Evolutionary conservation across 2,329 filamentous ascomycete genomes (phyloP), one percentile per base, ranked within the genome.

Genomic region (Dendrostoma leiphaemia): DNA sequence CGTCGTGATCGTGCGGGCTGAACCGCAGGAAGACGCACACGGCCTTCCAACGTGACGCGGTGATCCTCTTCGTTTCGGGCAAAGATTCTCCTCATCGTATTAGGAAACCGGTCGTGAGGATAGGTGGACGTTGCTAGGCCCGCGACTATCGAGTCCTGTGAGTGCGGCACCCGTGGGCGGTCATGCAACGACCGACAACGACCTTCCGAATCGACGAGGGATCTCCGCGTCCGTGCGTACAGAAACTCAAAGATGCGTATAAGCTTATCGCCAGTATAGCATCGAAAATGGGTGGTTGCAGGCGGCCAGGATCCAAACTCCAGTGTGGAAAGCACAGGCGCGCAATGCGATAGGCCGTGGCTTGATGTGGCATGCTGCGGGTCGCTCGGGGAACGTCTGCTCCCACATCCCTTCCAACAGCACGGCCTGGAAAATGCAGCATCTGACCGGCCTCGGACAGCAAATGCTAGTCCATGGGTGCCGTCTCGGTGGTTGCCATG

Each of bases 191-290:
- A 44, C 4, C 13, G 15, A 24, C 6, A 44, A 46, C 38, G 43
- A 53, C 49, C 48, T 56, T 53, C 53, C 48, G 38, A 56, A 45
- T 53, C 41, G 6, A 51, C 40, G 10, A 29, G 28, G 31, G 53
- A 48, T 45, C 48, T 45, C 53, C 53, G 53, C 12, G 28, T 17
- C 23, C 28, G 44, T 34, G 44, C 44, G n/a, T n/a, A n/a, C n/a
- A n/a, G n/a, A 46, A 23, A 12, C 17, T 23, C 29, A 32, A 19
- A 29, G 44, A 19, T 29, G 28, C 23, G 17, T 21, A 46, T 34
- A 46, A 46, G 24, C 44, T 46, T 46, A 46, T 46, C 44, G 44
- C 44, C 29, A 7, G 13, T 17, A 41, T 26, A n/a, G 23, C 38
- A 26, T 15, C 13, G 17, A 19, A 38, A 23, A 19, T 40, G 37